Percentiles rank a stretch among this genome's conserved stretches.
phyloP scores from a whole-genome alignment of 108 stramenopile genomes.

The Bacterosira constricta region DNA sequence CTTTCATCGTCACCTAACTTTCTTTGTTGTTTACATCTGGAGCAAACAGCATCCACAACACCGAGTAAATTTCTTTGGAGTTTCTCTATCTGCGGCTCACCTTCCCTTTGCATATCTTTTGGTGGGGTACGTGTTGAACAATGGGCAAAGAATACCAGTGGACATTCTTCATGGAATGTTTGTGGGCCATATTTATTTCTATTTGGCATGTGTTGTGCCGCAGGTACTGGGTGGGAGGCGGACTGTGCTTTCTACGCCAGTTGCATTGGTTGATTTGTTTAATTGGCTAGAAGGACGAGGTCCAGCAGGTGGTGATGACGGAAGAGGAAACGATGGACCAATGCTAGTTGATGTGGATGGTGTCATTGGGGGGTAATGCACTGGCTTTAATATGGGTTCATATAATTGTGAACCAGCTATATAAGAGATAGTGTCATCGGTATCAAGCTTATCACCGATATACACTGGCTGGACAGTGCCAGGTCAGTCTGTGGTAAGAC shows the following conservation, averaged over 20 bases:
- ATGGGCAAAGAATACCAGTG: slow-evolving; percentile 33
- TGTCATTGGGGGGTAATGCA: slow-evolving; percentile 36
- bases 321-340: slow-evolving; percentile 5
- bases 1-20: slow-evolving; percentile 36
- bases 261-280: slow-evolving; percentile 32
- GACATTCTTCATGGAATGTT: slow-evolving; percentile 56
- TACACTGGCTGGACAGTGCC: too few species aligned
- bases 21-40: slow-evolving; percentile 39
- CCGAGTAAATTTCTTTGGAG: slow-evolving; percentile 34
- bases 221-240: slow-evolving; percentile 34
- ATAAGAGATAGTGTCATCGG: too few species aligned
- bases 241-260: slow-evolving; percentile 25
- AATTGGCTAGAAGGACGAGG: slow-evolving; percentile 40
- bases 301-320: not conserved
- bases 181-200: slow-evolving; percentile 55
- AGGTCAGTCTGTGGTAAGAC: too few species aligned
- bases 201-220: slow-evolving; percentile 51
- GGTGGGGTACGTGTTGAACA: slow-evolving; percentile 35
- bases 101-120: slow-evolving; percentile 36
- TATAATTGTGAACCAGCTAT: too few species aligned
- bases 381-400: too few species aligned
- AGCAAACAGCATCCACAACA: slow-evolving; percentile 38
- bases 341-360: slow-evolving; percentile 40
- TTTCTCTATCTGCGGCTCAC: slow-evolving; percentile 23
- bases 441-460: too few species aligned